These are phyloP conservation scores for Aspergillus nidulans DNA, from an alignment of 495 filamentous ascomycete species.

Conservation along the genomic window DNA sequence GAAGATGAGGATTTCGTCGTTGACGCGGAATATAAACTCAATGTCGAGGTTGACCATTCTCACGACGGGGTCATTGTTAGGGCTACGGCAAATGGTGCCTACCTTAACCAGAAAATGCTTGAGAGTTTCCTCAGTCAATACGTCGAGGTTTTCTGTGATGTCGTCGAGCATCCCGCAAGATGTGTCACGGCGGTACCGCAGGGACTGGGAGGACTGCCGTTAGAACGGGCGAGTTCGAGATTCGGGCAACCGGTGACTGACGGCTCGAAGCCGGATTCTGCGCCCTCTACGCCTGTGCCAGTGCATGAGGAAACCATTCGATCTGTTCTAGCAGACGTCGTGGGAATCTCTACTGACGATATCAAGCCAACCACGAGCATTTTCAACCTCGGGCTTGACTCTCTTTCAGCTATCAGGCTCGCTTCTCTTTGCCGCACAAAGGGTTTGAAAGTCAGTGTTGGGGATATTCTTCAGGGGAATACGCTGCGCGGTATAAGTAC, in stretches of 20 bases:
- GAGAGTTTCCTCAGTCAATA: slow-evolving; percentile 46
- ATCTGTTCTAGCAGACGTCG: slow-evolving; percentile 58
- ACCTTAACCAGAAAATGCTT: slow-evolving; percentile 31
- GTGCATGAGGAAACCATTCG: slow-evolving; percentile 50
- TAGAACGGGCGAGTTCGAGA: slow-evolving; percentile 1
- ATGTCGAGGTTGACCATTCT: slow-evolving; percentile 22
- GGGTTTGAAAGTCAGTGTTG: slow-evolving; percentile 54
- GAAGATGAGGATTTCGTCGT: slow-evolving; percentile 63
- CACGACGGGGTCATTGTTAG: slow-evolving; percentile 34
- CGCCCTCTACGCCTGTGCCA: neutral
- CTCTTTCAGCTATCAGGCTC: slow-evolving; percentile 78
- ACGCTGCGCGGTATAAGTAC: slow-evolving; percentile 56
- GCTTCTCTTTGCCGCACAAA: slow-evolving; percentile 59
- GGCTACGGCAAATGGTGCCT: slow-evolving; percentile 18
- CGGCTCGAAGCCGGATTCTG: neutral
- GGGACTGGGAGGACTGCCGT: slow-evolving; percentile 20
- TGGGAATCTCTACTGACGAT: slow-evolving; percentile 52
- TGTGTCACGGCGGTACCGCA: slow-evolving; percentile 22
- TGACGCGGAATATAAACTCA: slow-evolving; percentile 53
- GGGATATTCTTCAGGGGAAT: slow-evolving; percentile 61
- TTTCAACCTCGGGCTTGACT: slow-evolving; percentile 85
- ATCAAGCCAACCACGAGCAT: slow-evolving; percentile 66
- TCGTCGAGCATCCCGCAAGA: slow-evolving; percentile 26
- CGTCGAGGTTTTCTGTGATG: slow-evolving; percentile 39
- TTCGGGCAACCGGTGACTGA: neutral